Evolutionary conservation across 2,329 filamentous ascomycete species (phyloP).

Genomic region (Colletotrichum salicis): DNA sequence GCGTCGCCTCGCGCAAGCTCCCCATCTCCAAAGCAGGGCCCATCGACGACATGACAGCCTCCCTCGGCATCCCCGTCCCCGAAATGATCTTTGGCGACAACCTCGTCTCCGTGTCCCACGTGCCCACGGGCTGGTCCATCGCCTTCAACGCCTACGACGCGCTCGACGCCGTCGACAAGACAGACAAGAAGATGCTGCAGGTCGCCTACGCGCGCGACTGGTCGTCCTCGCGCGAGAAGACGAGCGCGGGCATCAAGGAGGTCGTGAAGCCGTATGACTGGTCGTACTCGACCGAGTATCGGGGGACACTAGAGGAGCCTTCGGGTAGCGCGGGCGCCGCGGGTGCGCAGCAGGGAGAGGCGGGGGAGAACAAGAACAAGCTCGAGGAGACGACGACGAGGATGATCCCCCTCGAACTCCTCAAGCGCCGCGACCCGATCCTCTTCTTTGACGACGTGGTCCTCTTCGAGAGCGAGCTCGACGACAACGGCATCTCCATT

Average conservation of each 20-base stretch:
- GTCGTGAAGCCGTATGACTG: slow-evolving; percentile 97
- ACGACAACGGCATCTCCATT: slow-evolving; percentile 95
- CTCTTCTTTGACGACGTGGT: slow-evolving; percentile 97
- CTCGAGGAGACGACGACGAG: slow-evolving; percentile 41
- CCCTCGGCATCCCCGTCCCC: slow-evolving; percentile 85
- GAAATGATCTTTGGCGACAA: slow-evolving; percentile 99
- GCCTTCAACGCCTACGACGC: slow-evolving; percentile 88
- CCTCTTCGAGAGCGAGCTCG: slow-evolving; percentile 96
- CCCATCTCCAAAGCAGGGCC: slow-evolving; percentile 93
- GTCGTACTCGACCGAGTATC: slow-evolving; percentile 93
- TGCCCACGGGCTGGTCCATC: slow-evolving; percentile 79
- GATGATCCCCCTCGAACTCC: slow-evolving; percentile 83
- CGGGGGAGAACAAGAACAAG: not conserved
- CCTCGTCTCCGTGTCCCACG: slow-evolving; percentile 78
- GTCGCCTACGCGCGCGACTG: slow-evolving; percentile 93
- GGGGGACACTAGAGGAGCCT: slow-evolving; percentile 68
- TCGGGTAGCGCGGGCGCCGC: not conserved
- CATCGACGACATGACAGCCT: slow-evolving; percentile 84
- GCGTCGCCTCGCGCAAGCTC: slow-evolving; percentile 84
- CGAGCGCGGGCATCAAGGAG: slow-evolving; percentile 88
- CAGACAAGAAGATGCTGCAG: slow-evolving; percentile 87
- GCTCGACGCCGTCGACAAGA: slow-evolving; percentile 93
- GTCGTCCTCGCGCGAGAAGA: slow-evolving; percentile 75
- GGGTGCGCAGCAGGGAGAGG: slow-evolving; percentile 16
- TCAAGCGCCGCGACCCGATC: slow-evolving; percentile 91